Base-by-base conservation (phyloP, 257 asterid species). In the Solanum neorickii region DNA sequence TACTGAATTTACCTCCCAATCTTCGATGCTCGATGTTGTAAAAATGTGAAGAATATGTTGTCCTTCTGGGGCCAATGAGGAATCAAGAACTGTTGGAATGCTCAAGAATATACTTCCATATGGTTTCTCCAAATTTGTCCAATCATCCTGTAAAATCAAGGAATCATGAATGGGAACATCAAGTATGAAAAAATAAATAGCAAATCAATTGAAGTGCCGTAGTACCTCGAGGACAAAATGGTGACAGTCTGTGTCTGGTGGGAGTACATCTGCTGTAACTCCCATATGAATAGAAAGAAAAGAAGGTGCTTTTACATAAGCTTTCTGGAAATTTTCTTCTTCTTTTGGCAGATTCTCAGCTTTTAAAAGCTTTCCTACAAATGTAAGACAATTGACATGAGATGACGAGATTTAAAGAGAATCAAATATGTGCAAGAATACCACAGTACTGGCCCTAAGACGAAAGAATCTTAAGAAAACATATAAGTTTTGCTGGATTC, bases 81-180 rank as follows among this genome's bases (percentile, higher is more conserved):
- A 78, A 88, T 96, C 99, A 60, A 97, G 98, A 88, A 96, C 92
- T 8, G 99, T 97, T 75, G 99, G 99, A 89, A 97, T 97, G 91
- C 99, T 97, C 95, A 97, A 91, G 92, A 96, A 96, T 90, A 97
- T 95, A 89, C 99, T 97, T 89, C 99, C 99, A 77, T 97, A 94
- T 16, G 98, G 92, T 35, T 75, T 87, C 88, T 95, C 99, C n/a
- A 97, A 91, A 88, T 90, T 91, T 87, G 86, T 85, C 99, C 99
- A 97, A 76, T 93, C 92, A 92, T 95, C 98, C 98, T 96, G 90
- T 84, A 87, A 69, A 84, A 52, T 49, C 80, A 44, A 84, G 70
- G 87, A 47, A 87, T 82, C 74, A 47, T 75, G 87, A 47, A 85
- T 41, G 74, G 88, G 74, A 89, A 44, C 25, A 82, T 25, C 84